phyloP scores from a whole-genome alignment of 129 eudicot genomes.

The Saussurea involucrata region DNA sequence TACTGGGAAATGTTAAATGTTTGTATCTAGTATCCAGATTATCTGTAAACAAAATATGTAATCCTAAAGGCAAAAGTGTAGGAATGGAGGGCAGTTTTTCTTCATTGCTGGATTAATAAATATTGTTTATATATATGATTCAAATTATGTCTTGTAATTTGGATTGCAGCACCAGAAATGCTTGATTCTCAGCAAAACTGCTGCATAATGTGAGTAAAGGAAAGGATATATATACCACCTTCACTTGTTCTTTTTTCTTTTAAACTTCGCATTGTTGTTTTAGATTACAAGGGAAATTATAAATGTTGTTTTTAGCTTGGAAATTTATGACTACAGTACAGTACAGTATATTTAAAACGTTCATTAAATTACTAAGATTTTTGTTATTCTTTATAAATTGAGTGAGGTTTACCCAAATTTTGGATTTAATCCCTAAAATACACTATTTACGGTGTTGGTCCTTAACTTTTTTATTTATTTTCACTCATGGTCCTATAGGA shows the following conservation, averaged over 20 bases:
- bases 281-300: neutral
- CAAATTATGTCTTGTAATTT: neutral
- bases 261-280: neutral
- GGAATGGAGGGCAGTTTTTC: neutral
- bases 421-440: too few relatives aligned
- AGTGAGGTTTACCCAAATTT: too few relatives aligned
- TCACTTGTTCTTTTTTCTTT: neutral
- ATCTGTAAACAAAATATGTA: too few relatives aligned
- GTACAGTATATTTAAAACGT: neutral
- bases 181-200: slow-evolving; percentile 7
- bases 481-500: too few relatives aligned
- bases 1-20: too few relatives aligned
- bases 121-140: neutral
- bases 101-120: neutral
- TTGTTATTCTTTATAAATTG: too few relatives aligned
- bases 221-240: neutral
- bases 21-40: too few relatives aligned
- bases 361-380: too few relatives aligned
- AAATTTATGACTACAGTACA: too few relatives aligned
- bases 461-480: too few relatives aligned
- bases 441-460: too few relatives aligned
- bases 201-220: slow-evolving; percentile 13
- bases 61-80: neutral
- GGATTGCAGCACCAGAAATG: neutral
- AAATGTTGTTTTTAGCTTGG: too few relatives aligned